Conservation (phyloP, 768 basidiomycete genomes). For the Mycena epipterygia region DNA sequence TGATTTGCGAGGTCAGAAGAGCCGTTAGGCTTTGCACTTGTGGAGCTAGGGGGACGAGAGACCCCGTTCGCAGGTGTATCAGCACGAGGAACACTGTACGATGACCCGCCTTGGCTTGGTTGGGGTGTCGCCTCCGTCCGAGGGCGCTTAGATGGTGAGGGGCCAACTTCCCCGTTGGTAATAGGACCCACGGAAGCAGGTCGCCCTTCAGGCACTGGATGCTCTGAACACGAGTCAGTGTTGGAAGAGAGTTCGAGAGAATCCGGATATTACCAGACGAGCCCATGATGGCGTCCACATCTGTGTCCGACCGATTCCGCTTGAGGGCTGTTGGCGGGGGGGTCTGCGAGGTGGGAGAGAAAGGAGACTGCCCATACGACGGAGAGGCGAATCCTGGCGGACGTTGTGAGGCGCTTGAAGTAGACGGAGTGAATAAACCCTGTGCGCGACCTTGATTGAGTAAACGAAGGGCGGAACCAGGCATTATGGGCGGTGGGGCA, state of each 20-base stretch:
- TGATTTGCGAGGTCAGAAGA: slow-evolving; percentile 59
- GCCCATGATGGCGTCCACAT: slow-evolving; percentile 59
- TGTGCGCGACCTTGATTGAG: slow-evolving; percentile 90
- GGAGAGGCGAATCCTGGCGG: slow-evolving; percentile 67
- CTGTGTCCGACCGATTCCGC: slow-evolving; percentile 76
- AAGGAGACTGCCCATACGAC: slow-evolving; percentile 65
- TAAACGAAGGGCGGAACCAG: slow-evolving; percentile 86
- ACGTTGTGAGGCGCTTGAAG: slow-evolving; percentile 67
- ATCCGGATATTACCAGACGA: slow-evolving; percentile 37
- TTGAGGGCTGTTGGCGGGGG: slow-evolving; percentile 70
- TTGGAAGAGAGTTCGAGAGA: slow-evolving; percentile 35
- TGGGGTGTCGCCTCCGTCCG: slow-evolving; percentile 68
- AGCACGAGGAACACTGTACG: slow-evolving; percentile 45
- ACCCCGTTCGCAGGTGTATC: slow-evolving; percentile 58
- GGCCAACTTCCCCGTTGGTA: slow-evolving; percentile 69
- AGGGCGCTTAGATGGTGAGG: slow-evolving; percentile 79
- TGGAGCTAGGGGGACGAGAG: slow-evolving; percentile 61
- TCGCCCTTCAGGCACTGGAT: slow-evolving; percentile 63
- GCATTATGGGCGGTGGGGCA: slow-evolving; percentile 89
- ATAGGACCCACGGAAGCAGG: slow-evolving; percentile 65
- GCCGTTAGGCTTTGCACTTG: slow-evolving; percentile 59
- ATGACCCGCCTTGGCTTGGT: slow-evolving; percentile 49
- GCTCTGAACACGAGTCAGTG: slow-evolving; percentile 52
- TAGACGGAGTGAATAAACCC: slow-evolving; percentile 88
- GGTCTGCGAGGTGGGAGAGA: slow-evolving; percentile 60